Base-by-base conservation (phyloP, 148 eudicot genomes). In the Talinum fruticosum region DNA sequence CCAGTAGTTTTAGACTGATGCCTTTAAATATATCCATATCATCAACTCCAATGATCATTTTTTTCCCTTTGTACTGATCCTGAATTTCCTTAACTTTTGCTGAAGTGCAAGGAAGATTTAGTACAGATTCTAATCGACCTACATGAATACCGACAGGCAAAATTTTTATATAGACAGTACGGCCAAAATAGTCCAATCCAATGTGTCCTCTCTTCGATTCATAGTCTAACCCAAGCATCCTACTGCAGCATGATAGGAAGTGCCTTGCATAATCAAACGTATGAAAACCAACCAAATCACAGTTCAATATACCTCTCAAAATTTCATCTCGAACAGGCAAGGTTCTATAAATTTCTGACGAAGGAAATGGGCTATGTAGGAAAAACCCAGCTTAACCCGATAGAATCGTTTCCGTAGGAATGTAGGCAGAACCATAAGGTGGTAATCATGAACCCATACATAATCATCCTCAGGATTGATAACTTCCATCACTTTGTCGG, bases 1-100 rank as follows among this genome's bases (percentile, higher is more conserved):
- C 93, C 81, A 89, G 74, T n/a, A 91, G 54, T 57, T 91, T 91
- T 38, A 91, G 82, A 82, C 87, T 88, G 61, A 91, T 87, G 61
- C 96, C 96, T 84, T 91, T 89, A 18, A 91, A 91, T 54, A 91
- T 87, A 66, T 91, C 96, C 93, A 89, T 85, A 80, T 91, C 93
- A 87, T 89, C 95, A 79, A 91, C 76, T 29, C 92, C 92, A 34
- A 91, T 44, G 29, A 91, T 87, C 76, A 91, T 73, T 66, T 83
- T 89, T 82, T 86, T 87, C 74, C 85, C 89, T 79, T 75, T 82
- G 57, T 83, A 89, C 69, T 81, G 87, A 44, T 89, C 87, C 77
- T 83, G 84, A 68, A 91, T 81, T 75, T 89, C 93, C 79, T 80
- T 82, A 24, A 82, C 89, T 82, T 83, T 87, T 24, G 8, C 79